Evolutionary conservation across 352 stramenopile species (phyloP), one percentile per base, ranked within the genome.

Genomic region (Elongisporangium prolatum): DNA sequence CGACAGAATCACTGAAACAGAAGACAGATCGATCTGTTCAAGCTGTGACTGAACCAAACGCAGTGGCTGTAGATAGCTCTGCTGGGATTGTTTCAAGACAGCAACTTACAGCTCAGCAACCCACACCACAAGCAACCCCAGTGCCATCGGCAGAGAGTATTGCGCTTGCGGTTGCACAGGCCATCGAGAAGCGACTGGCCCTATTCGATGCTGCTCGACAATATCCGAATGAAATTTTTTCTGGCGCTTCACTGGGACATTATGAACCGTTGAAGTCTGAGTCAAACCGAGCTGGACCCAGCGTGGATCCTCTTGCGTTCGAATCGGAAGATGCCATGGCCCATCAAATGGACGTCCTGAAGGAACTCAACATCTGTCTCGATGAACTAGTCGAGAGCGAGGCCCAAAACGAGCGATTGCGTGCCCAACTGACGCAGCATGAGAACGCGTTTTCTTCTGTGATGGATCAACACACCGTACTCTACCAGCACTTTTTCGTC

Each of bases 401-500:
- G 56, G 56, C 65, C 16, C 72, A 77, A 18, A 89, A 91, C 50
- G 68, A 80, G 17, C 54, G 66, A 21, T 68, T 93, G 0, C 68
- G 69, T 21, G 50, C 63, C 18, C 68, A 83, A 28, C 44, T 93
- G 10, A 55, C 56, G 18, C 55, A 78, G 9, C 75, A 89, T 44
- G 77, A 91, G 64, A 60, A 66, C n/a, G 64, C 79, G 0, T 80
- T 88, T 50, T 66, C 75, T 50, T 71, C 74, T 1, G 56, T 87
- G 5, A 81, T 81, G 70, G 84, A 93, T 54, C 80, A 93, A 48
- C 80, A 93, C 51, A 84, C 70, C 5, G 38, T 93, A 2, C 56
- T 91, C 40, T 91, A 91, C 49, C 70, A 84, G 53, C 83, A 91
- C 51, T 83, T 88, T 22, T 84, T 89, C 56, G 68, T 88, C 55